Conservation (phyloP, 768 basidiomycete genomes). For the Leccinum obscurum region DNA sequence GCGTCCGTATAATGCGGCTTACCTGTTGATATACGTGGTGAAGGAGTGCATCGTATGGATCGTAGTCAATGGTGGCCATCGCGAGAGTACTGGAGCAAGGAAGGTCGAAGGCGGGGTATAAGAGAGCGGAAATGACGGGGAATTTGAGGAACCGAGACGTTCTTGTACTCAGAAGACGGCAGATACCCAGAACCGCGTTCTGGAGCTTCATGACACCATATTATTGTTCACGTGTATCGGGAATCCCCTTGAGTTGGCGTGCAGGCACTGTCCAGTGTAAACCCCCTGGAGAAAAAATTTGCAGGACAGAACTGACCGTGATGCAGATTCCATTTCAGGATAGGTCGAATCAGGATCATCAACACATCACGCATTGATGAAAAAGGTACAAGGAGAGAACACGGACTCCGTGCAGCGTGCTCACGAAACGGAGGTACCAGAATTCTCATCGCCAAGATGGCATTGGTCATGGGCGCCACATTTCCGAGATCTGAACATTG, state of each 20-base stretch:
- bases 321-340: constrained; percentile 13
- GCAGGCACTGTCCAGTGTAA: constrained; percentile 4
- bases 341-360: not conserved
- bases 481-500: not conserved
- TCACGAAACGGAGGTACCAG: not conserved
- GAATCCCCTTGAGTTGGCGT: not conserved
- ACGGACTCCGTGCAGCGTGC: not conserved
- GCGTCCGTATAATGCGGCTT: constrained; percentile 11
- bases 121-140: constrained; percentile 8
- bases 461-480: not conserved
- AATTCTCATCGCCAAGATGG: not conserved
- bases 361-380: not conserved
- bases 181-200: not conserved
- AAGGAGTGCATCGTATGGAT: constrained; percentile 75
- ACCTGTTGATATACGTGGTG: constrained; percentile 80
- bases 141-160: not conserved
- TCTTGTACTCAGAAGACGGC: not conserved
- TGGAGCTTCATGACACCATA: not conserved
- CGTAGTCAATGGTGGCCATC: constrained; percentile 61
- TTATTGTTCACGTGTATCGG: not conserved
- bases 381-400: constrained; percentile 15
- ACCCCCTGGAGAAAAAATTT: not conserved
- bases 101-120: constrained; percentile 9
- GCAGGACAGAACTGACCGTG: not conserved
- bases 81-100: not conserved